Evolutionary conservation across 106 monocot genomes (phyloP).

Genomic region (Dendrobium officinale): DNA sequence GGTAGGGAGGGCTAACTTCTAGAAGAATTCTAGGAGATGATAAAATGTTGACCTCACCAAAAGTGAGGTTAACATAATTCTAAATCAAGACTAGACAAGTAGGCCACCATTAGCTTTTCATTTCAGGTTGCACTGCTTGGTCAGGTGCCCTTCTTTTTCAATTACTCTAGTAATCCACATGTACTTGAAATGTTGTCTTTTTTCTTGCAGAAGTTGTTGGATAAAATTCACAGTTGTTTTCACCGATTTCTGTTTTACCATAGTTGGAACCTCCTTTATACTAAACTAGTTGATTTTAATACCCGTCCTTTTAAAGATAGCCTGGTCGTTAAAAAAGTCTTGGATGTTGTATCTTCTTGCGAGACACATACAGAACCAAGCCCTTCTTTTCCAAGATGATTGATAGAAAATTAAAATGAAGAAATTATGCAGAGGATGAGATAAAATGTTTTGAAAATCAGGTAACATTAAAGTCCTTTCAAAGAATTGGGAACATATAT

Average conservation of each 20-base stretch:
- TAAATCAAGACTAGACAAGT: neutral
- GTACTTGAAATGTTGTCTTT: neutral
- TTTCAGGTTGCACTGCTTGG: neutral
- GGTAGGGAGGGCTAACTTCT: no score
- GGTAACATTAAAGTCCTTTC: no score
- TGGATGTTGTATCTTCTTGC: neutral
- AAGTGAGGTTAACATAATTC: neutral
- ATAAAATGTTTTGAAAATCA: neutral
- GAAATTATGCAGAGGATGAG: neutral
- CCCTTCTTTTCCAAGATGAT: neutral
- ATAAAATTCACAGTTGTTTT: neutral
- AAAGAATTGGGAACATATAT: neutral
- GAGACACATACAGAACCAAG: neutral
- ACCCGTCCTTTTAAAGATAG: neutral
- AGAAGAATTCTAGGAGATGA: no score
- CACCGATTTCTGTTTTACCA: neutral
- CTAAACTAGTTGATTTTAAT: neutral
- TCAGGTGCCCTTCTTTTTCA: neutral
- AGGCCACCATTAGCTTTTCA: neutral
- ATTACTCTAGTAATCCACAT: neutral
- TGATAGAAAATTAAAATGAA: neutral
- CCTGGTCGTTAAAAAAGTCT: neutral
- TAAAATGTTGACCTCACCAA: no score
- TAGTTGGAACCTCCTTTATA: neutral
- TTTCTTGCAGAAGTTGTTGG: neutral